phyloP scores from a whole-genome alignment of 108 stramenopile species.

The Pseudonitzschia delicatissima region DNA sequence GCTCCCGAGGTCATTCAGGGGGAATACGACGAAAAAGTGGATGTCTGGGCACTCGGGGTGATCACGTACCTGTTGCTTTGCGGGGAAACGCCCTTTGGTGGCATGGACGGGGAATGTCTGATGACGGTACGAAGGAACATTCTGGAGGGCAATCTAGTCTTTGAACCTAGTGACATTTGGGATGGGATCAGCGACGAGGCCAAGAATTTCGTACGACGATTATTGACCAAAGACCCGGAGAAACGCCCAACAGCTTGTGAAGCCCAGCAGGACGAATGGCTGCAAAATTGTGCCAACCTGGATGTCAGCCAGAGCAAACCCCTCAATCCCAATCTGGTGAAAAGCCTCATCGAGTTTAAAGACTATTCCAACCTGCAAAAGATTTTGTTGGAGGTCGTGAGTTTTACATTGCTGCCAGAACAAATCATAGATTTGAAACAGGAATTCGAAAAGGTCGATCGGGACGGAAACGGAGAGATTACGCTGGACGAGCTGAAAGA shows the following conservation, averaged over 20 bases:
- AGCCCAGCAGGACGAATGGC: slow-evolving; percentile 66
- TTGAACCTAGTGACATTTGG: slow-evolving; percentile 80
- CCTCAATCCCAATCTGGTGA: slow-evolving; percentile 60
- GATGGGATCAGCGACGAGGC: slow-evolving; percentile 59
- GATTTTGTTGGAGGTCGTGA: slow-evolving; percentile 74
- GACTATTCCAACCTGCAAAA: slow-evolving; percentile 80
- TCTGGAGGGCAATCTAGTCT: slow-evolving; percentile 41
- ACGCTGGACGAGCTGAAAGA: slow-evolving; percentile 54
- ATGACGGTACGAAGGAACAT: slow-evolving; percentile 57
- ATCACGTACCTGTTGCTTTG: slow-evolving; percentile 82
- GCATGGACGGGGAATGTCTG: slow-evolving; percentile 68
- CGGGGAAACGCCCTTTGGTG: slow-evolving; percentile 88
- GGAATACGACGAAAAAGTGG: slow-evolving; percentile 76
- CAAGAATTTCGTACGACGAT: slow-evolving; percentile 60
- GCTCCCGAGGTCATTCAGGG: slow-evolving; percentile 88
- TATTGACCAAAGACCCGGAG: slow-evolving; percentile 61
- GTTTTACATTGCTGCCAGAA: slow-evolving; percentile 80
- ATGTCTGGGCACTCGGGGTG: slow-evolving; percentile 89
- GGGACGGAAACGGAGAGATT: slow-evolving; percentile 78
- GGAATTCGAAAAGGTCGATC: slow-evolving; percentile 81
- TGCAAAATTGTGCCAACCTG: slow-evolving; percentile 43
- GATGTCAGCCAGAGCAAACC: slow-evolving; percentile 30
- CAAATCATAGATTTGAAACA: slow-evolving; percentile 67
- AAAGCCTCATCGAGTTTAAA: slow-evolving; percentile 70
- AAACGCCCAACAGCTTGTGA: slow-evolving; percentile 69